Percentiles rank a stretch among this genome's conserved stretches.
Conservation (phyloP, 2,329 filamentous ascomycete genomes). For the Apiospora arundinis region DNA sequence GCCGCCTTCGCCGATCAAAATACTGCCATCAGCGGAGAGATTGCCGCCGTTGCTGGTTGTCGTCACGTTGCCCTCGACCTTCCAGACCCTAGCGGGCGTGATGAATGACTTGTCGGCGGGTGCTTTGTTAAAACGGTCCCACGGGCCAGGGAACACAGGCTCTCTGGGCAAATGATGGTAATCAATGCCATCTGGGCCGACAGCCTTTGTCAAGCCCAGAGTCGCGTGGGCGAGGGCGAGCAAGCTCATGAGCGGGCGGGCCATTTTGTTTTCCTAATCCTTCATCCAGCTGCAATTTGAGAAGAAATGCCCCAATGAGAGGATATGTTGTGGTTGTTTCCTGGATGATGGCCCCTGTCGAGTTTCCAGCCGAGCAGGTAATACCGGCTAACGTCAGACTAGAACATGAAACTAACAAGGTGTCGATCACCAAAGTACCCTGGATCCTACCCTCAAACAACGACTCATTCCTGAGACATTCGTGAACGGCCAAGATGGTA, state of each 20-base stretch:
- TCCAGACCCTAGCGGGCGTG: constrained; percentile 41
- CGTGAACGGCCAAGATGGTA: not conserved
- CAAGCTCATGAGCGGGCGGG: not conserved
- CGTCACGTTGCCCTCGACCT: constrained; percentile 41
- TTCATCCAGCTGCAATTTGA: not conserved
- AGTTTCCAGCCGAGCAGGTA: not conserved
- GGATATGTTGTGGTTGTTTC: not conserved
- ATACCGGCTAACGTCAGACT: not conserved
- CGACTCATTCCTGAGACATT: not conserved
- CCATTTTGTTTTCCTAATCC: not conserved
- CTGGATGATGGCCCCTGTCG: not conserved
- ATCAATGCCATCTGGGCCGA: constrained; percentile 26
- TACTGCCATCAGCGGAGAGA: constrained; percentile 25
- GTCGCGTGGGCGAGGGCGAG: not conserved
- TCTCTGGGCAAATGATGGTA: constrained; percentile 36
- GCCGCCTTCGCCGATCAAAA: constrained; percentile 40
- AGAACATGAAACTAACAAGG: not conserved
- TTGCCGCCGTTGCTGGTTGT: constrained; percentile 26
- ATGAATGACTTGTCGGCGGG: constrained; percentile 44
- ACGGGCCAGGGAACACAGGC: constrained; percentile 46
- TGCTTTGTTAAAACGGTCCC: constrained; percentile 46
- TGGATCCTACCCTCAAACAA: not conserved
- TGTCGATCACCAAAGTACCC: not conserved
- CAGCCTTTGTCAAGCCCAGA: not conserved
- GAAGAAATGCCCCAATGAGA: not conserved